phyloP scores from a whole-genome alignment of 257 asterid species.

The Primulina tabacum region DNA sequence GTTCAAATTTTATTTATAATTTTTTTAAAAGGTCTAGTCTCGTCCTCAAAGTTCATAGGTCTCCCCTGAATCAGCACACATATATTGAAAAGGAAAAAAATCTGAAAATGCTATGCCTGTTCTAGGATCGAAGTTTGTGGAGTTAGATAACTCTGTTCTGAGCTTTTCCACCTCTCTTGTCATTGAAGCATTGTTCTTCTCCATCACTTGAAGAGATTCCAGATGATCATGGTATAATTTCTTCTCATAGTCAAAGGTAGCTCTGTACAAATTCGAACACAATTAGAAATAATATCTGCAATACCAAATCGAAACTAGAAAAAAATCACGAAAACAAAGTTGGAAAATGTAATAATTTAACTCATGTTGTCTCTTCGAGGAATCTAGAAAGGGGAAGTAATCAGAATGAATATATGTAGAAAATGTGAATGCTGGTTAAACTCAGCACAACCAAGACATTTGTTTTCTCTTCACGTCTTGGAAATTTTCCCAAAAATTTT shows the following conservation, averaged over 20 bases:
- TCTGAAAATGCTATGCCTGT: conserved; percentile 40
- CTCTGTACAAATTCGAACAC: conserved; percentile 51
- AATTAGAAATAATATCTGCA: conserved; percentile 18
- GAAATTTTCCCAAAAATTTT: background rate
- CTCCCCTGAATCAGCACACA: background rate
- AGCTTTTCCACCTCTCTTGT: conserved; percentile 88
- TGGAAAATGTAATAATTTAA: background rate
- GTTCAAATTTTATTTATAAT: background rate
- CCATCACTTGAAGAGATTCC: conserved; percentile 98
- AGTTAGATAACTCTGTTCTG: conserved; percentile 60
- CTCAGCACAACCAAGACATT: conserved; percentile 1
- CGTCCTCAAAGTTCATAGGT: background rate
- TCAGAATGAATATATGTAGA: conserved; percentile 10
- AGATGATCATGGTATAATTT: conserved; percentile 83
- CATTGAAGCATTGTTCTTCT: conserved; percentile 84
- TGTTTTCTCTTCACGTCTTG: background rate
- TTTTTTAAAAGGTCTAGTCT: background rate
- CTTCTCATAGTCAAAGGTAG: conserved; percentile 84
- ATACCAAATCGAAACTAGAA: conserved; percentile 6
- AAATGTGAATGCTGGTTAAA: conserved; percentile 9
- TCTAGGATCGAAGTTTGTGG: conserved; percentile 54
- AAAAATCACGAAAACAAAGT: conserved; percentile 6
- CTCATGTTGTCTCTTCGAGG: background rate
- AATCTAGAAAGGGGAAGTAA: background rate
- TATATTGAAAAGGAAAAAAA: conserved; percentile 15